A percentile compares a stretch with the other conserved stretches of the same genome.
These are phyloP conservation scores for Heliamphora pulchella DNA, from an alignment of 179 eudicot species.

Conservation along the genomic window DNA sequence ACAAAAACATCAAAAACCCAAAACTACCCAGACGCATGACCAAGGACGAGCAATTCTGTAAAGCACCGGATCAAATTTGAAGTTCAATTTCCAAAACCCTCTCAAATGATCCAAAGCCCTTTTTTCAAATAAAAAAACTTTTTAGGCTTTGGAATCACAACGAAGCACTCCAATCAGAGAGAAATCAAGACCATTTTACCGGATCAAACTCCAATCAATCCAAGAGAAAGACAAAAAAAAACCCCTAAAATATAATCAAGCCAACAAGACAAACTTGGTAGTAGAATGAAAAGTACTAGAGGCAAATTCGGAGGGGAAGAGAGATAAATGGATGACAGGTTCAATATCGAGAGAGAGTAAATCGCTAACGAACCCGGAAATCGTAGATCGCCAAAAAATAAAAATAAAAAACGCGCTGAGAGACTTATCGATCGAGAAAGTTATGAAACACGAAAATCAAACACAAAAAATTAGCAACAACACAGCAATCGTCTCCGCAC, in stretches of 20 bases:
- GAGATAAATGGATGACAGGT: not conserved
- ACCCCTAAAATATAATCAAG: no score
- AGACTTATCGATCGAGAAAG: not conserved
- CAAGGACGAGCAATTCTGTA: not conserved
- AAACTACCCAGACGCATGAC: not conserved
- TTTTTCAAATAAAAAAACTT: no score
- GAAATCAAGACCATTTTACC: not conserved
- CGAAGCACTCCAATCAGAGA: not conserved
- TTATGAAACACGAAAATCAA: not conserved
- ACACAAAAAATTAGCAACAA: not conserved
- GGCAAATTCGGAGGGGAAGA: not conserved
- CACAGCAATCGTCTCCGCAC: not conserved
- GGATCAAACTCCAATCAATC: slow-evolving; percentile 1
- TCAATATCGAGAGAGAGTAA: not conserved
- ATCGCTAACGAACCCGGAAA: not conserved
- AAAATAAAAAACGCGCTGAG: not conserved
- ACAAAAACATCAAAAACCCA: not conserved
- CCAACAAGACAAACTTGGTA: not conserved
- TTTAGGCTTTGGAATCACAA: not conserved
- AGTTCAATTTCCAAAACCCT: not conserved
- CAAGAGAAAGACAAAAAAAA: not conserved
- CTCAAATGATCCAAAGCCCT: not conserved
- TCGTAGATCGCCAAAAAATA: not conserved
- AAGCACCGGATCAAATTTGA: not conserved
- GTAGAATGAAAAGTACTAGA: not conserved